A percentile compares a stretch with the other conserved stretches of the same genome.
Conservation (phyloP, 352 stramenopile genomes). For the Plasmopara muralis region DNA sequence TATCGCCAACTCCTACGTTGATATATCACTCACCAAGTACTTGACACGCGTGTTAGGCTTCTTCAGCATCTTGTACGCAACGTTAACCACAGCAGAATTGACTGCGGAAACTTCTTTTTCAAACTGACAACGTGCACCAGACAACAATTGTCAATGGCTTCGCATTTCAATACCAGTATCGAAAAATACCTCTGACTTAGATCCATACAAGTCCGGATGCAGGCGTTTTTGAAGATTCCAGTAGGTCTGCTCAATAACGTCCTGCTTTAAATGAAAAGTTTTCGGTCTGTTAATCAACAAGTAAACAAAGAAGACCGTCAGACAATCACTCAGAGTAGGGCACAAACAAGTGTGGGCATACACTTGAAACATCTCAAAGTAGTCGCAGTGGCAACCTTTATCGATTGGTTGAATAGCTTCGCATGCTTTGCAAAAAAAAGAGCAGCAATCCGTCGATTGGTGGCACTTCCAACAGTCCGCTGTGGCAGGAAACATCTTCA, state of each 20-base stretch:
- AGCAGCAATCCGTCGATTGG: conserved; percentile 71
- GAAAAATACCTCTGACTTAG: conserved; percentile 64
- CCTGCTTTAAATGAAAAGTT: conserved; percentile 72
- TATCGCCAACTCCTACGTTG: not conserved
- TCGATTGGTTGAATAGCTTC: conserved; percentile 74
- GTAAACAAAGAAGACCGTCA: conserved; percentile 1
- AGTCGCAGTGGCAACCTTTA: conserved; percentile 65
- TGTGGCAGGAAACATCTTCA: conserved; percentile 6
- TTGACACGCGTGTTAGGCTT: conserved; percentile 79
- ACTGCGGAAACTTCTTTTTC: conserved; percentile 72
- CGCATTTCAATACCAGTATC: not conserved
- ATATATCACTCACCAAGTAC: conserved; percentile 48
- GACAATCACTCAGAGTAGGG: conserved; percentile 7
- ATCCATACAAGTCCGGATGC: conserved; percentile 79
- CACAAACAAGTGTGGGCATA: conserved; percentile 16
- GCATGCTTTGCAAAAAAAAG: conserved; percentile 77
- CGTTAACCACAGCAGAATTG: conserved; percentile 77
- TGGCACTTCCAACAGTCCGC: conserved; percentile 79
- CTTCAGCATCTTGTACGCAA: conserved; percentile 86
- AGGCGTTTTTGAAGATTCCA: conserved; percentile 84
- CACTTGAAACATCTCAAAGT: conserved; percentile 86
- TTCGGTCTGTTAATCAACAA: conserved; percentile 39
- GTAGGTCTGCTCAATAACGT: conserved; percentile 81
- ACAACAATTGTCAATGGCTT: not conserved
- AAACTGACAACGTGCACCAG: conserved; percentile 34